A percentile compares a stretch with the other conserved stretches of the same genome.
These are phyloP conservation scores for Elongisporangium senticosum DNA, from an alignment of 352 stramenopile species.

Conservation along the genomic window DNA sequence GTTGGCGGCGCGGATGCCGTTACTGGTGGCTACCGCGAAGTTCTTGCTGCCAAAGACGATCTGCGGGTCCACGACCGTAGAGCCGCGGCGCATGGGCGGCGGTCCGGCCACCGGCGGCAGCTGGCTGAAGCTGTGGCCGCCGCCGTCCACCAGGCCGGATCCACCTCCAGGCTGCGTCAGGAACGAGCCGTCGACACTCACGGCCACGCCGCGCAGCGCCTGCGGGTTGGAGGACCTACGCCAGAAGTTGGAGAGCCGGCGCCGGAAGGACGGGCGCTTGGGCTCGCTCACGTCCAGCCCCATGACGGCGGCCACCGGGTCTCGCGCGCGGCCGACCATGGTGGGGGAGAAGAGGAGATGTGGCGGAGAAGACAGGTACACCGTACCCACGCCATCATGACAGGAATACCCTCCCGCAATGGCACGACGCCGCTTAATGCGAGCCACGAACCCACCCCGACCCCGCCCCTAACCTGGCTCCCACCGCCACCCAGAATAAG, in stretches of 20 bases:
- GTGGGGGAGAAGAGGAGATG: background rate
- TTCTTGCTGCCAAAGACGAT: slow-evolving; percentile 40
- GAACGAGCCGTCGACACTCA: slow-evolving; percentile 6
- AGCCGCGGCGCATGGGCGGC: background rate
- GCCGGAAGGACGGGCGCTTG: slow-evolving; percentile 20
- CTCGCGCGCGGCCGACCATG: slow-evolving; percentile 1
- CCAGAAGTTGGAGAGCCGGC: slow-evolving; percentile 39
- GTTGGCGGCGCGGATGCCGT: slow-evolving; percentile 41
- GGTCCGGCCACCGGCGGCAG: background rate
- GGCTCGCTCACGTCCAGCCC: background rate
- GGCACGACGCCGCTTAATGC: background rate
- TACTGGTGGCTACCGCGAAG: slow-evolving; percentile 38
- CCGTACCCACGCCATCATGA: background rate
- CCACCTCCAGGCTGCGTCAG: slow-evolving; percentile 5
- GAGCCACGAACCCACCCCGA: background rate
- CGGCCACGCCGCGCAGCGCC: slow-evolving; percentile 5
- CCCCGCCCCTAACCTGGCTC: background rate
- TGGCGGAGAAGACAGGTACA: background rate
- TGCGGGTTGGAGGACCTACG: slow-evolving; percentile 32
- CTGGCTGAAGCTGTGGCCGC: background rate
- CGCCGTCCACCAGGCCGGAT: slow-evolving; percentile 1
- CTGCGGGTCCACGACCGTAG: slow-evolving; percentile 31
- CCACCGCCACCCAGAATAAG: background rate
- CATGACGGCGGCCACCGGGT: slow-evolving; percentile 6
- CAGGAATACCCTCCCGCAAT: background rate